These are phyloP conservation scores for Spathaspora sp. DNA, from an alignment of 805 yeast genomes.

Conservation along the genomic window DNA sequence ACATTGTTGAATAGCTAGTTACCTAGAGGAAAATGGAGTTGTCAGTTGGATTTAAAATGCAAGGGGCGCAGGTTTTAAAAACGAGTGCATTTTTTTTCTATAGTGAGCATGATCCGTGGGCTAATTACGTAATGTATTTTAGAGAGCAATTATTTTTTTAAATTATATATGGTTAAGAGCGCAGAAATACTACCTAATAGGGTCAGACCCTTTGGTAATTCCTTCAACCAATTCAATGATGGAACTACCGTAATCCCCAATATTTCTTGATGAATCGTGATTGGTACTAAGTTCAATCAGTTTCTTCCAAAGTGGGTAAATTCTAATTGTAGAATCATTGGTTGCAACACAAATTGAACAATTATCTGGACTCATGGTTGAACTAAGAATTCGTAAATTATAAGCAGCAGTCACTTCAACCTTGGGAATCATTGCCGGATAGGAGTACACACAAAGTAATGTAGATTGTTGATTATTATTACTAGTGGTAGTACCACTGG, in stretches of 20 bases:
- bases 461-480: conserved; percentile 25
- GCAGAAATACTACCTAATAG: conserved; percentile 12
- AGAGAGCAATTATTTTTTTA: too few relatives aligned
- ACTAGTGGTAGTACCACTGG: conserved; percentile 20
- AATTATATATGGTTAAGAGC: neutral
- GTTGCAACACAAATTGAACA: conserved; percentile 67
- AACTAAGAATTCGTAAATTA: conserved; percentile 59
- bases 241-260: conserved; percentile 24
- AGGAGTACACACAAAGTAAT: conserved; percentile 59
- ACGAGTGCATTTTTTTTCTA: neutral
- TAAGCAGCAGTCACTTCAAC: conserved; percentile 48
- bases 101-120: conserved; percentile 1
- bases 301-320: conserved; percentile 65
- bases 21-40: neutral
- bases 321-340: conserved; percentile 73
- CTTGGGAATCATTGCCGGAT: conserved; percentile 56
- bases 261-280: conserved; percentile 2
- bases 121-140: too few relatives aligned
- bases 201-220: conserved; percentile 25
- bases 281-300: conserved; percentile 22
- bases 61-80: neutral
- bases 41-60: neutral
- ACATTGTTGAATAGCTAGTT: conserved; percentile 18
- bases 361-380: conserved; percentile 63
- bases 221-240: conserved; percentile 56